phyloP scores from a whole-genome alignment of 2,329 filamentous ascomycete species.

The Madurella mycetomatis region DNA sequence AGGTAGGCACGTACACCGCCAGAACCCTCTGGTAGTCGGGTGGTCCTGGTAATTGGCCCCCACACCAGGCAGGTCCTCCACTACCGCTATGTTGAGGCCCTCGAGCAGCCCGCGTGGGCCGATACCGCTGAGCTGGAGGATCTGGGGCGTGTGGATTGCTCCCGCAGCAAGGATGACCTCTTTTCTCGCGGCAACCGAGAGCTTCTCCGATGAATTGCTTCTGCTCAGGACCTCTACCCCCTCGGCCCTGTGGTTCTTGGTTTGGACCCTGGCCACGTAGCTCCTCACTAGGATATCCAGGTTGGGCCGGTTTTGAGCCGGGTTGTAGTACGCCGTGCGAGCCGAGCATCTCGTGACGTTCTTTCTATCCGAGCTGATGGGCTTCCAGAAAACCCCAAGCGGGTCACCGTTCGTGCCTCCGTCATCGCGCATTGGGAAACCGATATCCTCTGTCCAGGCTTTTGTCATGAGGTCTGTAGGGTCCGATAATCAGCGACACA shows the following conservation, averaged over 20 bases:
- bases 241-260: conserved; percentile 49
- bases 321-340: conserved; percentile 29
- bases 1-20: conserved; percentile 10
- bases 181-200: not conserved
- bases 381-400: conserved; percentile 6
- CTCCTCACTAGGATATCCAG: conserved; percentile 49
- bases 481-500: not conserved
- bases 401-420: conserved; percentile 4
- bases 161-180: no score
- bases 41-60: no score
- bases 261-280: conserved; percentile 50
- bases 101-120: no score
- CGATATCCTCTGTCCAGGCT: conserved; percentile 8
- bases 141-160: no score
- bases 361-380: conserved; percentile 3
- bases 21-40: not conserved
- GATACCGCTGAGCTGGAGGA: no score
- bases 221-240: conserved; percentile 52
- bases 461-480: not conserved
- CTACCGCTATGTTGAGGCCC: no score
- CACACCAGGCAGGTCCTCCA: no score
- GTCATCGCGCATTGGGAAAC: conserved; percentile 3
- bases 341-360: conserved; percentile 15
- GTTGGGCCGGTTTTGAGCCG: conserved; percentile 44
- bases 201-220: conserved; percentile 31